phyloP scores from a whole-genome alignment of 208 protist species.

The Leishmania braziliensis region DNA sequence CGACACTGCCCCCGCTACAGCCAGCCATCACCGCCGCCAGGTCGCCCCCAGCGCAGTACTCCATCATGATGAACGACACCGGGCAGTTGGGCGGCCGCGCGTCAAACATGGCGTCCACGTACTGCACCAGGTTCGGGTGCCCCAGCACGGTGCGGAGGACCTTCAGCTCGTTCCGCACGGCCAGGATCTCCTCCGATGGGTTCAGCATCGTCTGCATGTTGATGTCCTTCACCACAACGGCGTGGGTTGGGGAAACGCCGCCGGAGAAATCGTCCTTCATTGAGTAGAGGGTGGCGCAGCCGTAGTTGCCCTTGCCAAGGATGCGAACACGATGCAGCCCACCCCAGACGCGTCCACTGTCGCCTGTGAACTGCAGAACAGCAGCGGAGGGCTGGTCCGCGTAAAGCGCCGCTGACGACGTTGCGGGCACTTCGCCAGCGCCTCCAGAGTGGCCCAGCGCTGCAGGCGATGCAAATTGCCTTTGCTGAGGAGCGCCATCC shows the following conservation, averaged over 20 bases:
- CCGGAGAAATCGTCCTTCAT: constrained; percentile 4
- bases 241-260: not conserved
- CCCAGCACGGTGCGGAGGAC: constrained; percentile 45
- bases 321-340: constrained; percentile 59
- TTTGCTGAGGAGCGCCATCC: not conserved
- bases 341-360: constrained; percentile 33
- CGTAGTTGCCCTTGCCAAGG: constrained; percentile 83
- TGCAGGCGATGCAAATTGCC: not conserved
- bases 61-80: constrained; percentile 83
- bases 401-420: constrained; percentile 12
- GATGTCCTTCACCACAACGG: constrained; percentile 82
- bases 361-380: constrained; percentile 28
- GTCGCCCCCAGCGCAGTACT: constrained; percentile 81
- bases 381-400: constrained; percentile 33
- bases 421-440: not conserved
- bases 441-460: not conserved
- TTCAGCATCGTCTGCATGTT: constrained; percentile 76
- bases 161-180: constrained; percentile 57
- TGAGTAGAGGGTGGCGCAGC: constrained; percentile 74
- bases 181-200: constrained; percentile 56
- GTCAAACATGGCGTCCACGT: constrained; percentile 45
- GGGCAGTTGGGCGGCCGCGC: constrained; percentile 30
- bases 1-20: not conserved
- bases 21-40: constrained; percentile 50
- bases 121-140: constrained; percentile 75